Conservation (phyloP, 257 asterid species). For the Scutellaria barbata region DNA sequence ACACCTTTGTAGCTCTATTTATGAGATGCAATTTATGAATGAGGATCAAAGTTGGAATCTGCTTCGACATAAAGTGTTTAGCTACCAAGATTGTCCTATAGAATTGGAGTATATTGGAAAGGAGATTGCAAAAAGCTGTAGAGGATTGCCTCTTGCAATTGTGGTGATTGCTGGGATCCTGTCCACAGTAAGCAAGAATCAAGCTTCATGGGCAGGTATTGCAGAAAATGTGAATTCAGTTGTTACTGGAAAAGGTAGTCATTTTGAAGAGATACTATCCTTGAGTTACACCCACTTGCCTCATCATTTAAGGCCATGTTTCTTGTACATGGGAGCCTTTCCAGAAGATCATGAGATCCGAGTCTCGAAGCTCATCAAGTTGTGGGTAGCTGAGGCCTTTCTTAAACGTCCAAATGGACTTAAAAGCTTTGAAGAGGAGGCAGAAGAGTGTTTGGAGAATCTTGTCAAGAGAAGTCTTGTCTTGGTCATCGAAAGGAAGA, state of each 20-base stretch:
- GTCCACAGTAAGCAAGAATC: background rate
- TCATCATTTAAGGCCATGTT: conserved; percentile 24
- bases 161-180: conserved; percentile 27
- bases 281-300: conserved; percentile 18
- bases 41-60: conserved; percentile 6
- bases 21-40: conserved; percentile 13
- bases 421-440: conserved; percentile 14
- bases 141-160: conserved; percentile 22
- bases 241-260: background rate
- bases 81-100: background rate
- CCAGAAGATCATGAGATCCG: conserved; percentile 15
- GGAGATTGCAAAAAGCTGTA: conserved; percentile 10
- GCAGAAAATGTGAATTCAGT: conserved; percentile 1
- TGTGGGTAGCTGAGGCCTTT: conserved; percentile 38
- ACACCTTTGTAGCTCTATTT: background rate
- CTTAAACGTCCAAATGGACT: background rate
- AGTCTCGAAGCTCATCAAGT: conserved; percentile 16
- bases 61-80: conserved; percentile 3
- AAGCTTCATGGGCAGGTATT: background rate
- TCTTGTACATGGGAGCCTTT: conserved; percentile 25
- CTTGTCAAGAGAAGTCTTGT: conserved; percentile 38
- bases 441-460: conserved; percentile 23
- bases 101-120: conserved; percentile 14
- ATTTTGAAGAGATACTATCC: conserved; percentile 25
- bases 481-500: conserved; percentile 15